phyloP scores from a whole-genome alignment of 352 stramenopile species.

The Vaucheria bursata region DNA sequence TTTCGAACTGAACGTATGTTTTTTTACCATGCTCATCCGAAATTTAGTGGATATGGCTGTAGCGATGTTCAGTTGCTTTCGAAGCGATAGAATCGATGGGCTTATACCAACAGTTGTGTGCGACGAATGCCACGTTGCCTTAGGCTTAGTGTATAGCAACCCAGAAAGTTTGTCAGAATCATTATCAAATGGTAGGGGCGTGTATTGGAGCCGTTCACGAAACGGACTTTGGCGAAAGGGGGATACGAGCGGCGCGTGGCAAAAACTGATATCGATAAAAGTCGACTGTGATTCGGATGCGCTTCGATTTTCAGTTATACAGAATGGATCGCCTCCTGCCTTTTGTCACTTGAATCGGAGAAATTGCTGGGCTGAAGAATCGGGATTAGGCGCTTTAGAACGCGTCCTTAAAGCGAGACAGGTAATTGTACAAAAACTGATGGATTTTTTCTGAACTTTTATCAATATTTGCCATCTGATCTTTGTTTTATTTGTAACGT shows the following conservation, averaged over 20 bases:
- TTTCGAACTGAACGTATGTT: not conserved
- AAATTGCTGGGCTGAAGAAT: constrained; percentile 69
- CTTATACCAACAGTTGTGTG: constrained; percentile 78
- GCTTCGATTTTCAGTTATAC: constrained; percentile 71
- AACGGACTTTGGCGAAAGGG: constrained; percentile 77
- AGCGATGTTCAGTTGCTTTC: constrained; percentile 66
- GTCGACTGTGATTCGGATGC: constrained; percentile 82
- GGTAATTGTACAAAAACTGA: too few species aligned
- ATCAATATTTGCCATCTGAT: not conserved
- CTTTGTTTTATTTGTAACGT: not conserved
- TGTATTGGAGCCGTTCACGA: constrained; percentile 80
- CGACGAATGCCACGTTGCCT: constrained; percentile 65
- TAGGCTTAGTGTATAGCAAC: constrained; percentile 69
- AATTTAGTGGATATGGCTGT: constrained; percentile 16
- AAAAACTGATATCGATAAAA: constrained; percentile 69
- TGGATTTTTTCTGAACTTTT: not conserved
- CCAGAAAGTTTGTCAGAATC: constrained; percentile 65
- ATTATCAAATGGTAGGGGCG: constrained; percentile 62
- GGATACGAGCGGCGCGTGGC: constrained; percentile 73
- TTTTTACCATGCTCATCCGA: not conserved
- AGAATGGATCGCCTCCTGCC: constrained; percentile 51
- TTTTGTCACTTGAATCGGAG: constrained; percentile 56
- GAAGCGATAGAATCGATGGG: constrained; percentile 68
- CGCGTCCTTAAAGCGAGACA: constrained; percentile 62
- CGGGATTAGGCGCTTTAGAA: constrained; percentile 64